Evolutionary conservation across 2,329 filamentous ascomycete species (phyloP).

Genomic region (Cyphellophora attinorum): DNA sequence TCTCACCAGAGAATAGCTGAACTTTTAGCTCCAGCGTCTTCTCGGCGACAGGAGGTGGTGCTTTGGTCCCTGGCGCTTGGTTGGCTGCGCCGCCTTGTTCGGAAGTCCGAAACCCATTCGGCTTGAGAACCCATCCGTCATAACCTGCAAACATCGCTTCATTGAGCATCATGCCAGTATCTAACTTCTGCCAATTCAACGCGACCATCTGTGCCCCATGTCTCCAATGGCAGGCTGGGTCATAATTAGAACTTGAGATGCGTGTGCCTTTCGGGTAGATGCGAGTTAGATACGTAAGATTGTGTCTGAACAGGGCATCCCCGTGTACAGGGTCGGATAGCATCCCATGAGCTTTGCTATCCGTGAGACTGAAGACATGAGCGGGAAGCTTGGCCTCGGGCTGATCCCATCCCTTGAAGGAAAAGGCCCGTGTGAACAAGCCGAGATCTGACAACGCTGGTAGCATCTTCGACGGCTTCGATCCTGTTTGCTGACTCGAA

Average conservation of each 20-base stretch:
- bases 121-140: constrained; percentile 78
- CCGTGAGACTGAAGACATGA: constrained; percentile 57
- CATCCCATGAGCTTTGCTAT: constrained; percentile 57
- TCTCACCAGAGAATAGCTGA: constrained; percentile 66
- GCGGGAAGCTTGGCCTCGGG: constrained; percentile 48
- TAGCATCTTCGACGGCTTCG: constrained; percentile 54
- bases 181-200: constrained; percentile 85
- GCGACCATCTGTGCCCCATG: constrained; percentile 85
- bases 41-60: constrained; percentile 33
- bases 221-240: constrained; percentile 77
- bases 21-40: constrained; percentile 58
- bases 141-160: constrained; percentile 81
- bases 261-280: constrained; percentile 78
- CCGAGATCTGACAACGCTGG: constrained; percentile 64
- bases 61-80: constrained; percentile 18
- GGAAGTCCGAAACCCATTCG: constrained; percentile 55
- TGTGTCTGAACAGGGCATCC: constrained; percentile 65
- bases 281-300: constrained; percentile 72
- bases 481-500: constrained; percentile 24
- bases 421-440: constrained; percentile 78
- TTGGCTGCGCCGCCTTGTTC: constrained; percentile 12
- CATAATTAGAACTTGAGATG: constrained; percentile 75
- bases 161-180: constrained; percentile 93
- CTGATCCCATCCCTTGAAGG: constrained; percentile 63
- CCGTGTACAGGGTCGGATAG: constrained; percentile 42